These are phyloP conservation scores for Fraxinus dipetala DNA, from an alignment of 305 asterid genomes.

Conservation along the genomic window DNA sequence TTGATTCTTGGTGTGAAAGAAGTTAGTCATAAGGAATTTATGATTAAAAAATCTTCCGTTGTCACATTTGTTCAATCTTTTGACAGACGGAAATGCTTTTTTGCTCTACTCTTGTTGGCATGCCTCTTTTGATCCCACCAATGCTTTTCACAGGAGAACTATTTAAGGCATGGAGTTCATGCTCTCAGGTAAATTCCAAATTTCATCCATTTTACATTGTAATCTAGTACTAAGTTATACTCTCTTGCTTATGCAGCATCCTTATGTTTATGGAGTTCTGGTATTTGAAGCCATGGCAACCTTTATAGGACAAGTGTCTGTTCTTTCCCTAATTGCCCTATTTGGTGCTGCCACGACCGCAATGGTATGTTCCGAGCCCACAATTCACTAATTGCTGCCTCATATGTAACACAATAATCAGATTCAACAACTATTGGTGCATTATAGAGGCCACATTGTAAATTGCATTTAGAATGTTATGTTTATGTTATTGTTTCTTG, in stretches of 20 bases:
- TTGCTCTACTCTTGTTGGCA: slow-evolving; percentile 89
- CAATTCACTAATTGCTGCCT: too few species aligned
- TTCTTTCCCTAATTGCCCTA: slow-evolving; percentile 69
- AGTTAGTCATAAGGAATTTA: neutral
- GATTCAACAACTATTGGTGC: neutral
- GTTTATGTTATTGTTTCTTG: neutral
- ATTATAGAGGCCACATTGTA: neutral
- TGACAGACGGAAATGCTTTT: slow-evolving; percentile 88
- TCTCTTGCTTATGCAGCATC: slow-evolving; percentile 49
- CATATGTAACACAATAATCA: neutral
- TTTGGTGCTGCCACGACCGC: slow-evolving; percentile 65
- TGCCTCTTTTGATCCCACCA: slow-evolving; percentile 87
- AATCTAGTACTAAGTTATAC: neutral
- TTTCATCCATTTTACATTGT: neutral
- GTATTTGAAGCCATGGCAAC: slow-evolving; percentile 85
- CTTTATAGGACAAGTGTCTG: slow-evolving; percentile 68
- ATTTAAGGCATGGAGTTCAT: slow-evolving; percentile 69
- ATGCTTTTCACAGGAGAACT: slow-evolving; percentile 84
- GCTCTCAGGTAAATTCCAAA: slow-evolving; percentile 52
- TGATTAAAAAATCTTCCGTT: neutral
- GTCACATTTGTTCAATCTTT: neutral
- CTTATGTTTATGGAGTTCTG: slow-evolving; percentile 68
- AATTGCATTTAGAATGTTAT: neutral
- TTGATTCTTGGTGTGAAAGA: neutral
- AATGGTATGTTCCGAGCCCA: slow-evolving; percentile 37